Conservation (phyloP, 2,329 filamentous ascomycete genomes). For the Hymenotorrendiella dingleyae region DNA sequence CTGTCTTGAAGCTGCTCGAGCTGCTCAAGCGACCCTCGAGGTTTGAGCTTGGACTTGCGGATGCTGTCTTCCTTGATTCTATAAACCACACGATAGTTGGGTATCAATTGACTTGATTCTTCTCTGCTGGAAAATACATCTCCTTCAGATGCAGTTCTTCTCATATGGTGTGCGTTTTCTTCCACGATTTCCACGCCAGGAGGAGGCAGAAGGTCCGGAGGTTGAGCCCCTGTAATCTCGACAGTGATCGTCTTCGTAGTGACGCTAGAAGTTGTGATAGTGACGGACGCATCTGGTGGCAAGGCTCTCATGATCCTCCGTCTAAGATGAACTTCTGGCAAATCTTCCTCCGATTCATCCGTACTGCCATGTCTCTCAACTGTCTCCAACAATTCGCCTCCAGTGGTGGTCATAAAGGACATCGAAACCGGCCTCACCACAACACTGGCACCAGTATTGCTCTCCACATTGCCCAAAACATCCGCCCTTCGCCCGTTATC, state of each 20-base stretch:
- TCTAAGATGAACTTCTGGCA: constrained; percentile 43
- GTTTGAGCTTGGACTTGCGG: constrained; percentile 36
- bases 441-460: constrained; percentile 15
- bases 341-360: constrained; percentile 33
- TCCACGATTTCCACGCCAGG: constrained; percentile 55
- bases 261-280: constrained; percentile 52
- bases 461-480: constrained; percentile 34
- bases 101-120: constrained; percentile 10
- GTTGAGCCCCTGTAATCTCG: constrained; percentile 49
- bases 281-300: constrained; percentile 50
- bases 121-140: constrained; percentile 15
- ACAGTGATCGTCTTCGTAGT: constrained; percentile 60
- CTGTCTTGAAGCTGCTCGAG: no score
- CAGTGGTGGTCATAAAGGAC: constrained; percentile 25
- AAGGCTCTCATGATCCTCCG: constrained; percentile 50
- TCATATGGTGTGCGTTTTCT: constrained; percentile 32
- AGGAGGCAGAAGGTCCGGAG: constrained; percentile 47
- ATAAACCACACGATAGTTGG: constrained; percentile 52
- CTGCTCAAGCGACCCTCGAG: constrained; percentile 23
- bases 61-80: constrained; percentile 49
- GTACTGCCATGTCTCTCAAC: constrained; percentile 33
- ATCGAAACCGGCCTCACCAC: constrained; percentile 34
- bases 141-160: constrained; percentile 13
- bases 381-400: constrained; percentile 30
- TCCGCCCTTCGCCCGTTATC: constrained; percentile 54